These are phyloP conservation scores for Phaffomyces thermotolerans DNA, from an alignment of 805 yeast species.

Conservation along the genomic window DNA sequence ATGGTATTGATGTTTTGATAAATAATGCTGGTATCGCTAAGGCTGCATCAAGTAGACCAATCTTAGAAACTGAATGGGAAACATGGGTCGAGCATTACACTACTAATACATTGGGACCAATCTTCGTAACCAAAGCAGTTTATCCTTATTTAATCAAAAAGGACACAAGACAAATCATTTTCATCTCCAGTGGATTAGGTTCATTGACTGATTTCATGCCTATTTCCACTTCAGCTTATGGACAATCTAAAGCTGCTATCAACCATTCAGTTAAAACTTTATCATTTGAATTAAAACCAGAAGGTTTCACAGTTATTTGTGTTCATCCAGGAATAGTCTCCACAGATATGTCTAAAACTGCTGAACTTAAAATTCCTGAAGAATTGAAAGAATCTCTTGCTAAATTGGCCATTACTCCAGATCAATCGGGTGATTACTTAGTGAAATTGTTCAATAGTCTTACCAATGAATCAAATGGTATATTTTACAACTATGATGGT, in stretches of 20 bases:
- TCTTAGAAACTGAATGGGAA: background rate
- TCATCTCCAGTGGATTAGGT: constrained; percentile 20
- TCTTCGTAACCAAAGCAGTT: constrained; percentile 3
- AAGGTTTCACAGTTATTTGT: background rate
- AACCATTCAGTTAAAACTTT: constrained; percentile 23
- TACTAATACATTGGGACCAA: constrained; percentile 9
- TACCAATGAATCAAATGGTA: constrained; percentile 22
- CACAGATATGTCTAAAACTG: constrained; percentile 27
- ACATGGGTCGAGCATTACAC: background rate
- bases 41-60: background rate
- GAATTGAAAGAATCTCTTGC: background rate
- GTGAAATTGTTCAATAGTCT: constrained; percentile 16
- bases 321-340: constrained; percentile 7
- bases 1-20: constrained; percentile 11
- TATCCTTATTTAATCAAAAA: constrained; percentile 15
- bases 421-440: constrained; percentile 18
- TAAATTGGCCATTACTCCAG: constrained; percentile 18
- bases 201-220: constrained; percentile 14
- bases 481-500: constrained; percentile 21
- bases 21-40: constrained; percentile 13
- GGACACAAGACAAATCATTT: constrained; percentile 17
- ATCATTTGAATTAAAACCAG: background rate
- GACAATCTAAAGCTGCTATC: constrained; percentile 29
- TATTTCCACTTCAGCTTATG: constrained; percentile 16
- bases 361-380: background rate